Evolutionary conservation across 1,284 basidiomycete genomes (phyloP).

Genomic region (Meira nashicola): DNA sequence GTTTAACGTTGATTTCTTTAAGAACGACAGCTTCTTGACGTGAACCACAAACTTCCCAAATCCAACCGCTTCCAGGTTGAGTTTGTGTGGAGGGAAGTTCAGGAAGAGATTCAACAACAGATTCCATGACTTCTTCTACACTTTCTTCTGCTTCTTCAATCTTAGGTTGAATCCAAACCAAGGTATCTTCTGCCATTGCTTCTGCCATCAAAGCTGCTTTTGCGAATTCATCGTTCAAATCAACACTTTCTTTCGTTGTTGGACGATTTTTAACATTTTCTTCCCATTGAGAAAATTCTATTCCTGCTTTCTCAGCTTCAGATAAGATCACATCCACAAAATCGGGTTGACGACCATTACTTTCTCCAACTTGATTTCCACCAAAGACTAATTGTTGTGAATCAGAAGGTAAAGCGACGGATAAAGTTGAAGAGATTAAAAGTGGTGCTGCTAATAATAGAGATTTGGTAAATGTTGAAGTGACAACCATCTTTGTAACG

Average conservation of each 20-base stretch:
- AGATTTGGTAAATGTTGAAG: not conserved
- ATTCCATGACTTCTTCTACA: not conserved
- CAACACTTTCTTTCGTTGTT: not conserved
- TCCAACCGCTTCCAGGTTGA: constrained; percentile 28
- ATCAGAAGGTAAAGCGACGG: constrained; percentile 1
- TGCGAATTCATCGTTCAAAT: constrained; percentile 4
- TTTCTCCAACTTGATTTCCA: not conserved
- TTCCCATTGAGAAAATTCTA: not conserved
- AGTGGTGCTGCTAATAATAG: constrained; percentile 5
- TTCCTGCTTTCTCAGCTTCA: not conserved
- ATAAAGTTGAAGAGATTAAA: not conserved
- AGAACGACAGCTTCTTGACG: constrained; percentile 32
- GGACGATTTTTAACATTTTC: not conserved
- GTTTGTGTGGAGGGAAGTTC: not conserved
- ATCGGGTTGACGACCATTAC: not conserved
- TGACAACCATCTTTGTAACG: not conserved
- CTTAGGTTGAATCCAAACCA: not conserved
- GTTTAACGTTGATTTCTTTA: constrained; percentile 36
- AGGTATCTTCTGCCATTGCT: not conserved
- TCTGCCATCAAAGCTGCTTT: constrained; percentile 7
- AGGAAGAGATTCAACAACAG: not conserved
- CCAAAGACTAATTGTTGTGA: constrained; percentile 7
- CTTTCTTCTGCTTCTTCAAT: too few relatives aligned
- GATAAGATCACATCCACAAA: constrained; percentile 1
- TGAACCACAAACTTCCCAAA: constrained; percentile 42